Percentiles rank a stretch among this genome's conserved stretches.
Evolutionary conservation across 495 filamentous ascomycete species (phyloP).

Genomic region (Hypoxylon crocopeplum): DNA sequence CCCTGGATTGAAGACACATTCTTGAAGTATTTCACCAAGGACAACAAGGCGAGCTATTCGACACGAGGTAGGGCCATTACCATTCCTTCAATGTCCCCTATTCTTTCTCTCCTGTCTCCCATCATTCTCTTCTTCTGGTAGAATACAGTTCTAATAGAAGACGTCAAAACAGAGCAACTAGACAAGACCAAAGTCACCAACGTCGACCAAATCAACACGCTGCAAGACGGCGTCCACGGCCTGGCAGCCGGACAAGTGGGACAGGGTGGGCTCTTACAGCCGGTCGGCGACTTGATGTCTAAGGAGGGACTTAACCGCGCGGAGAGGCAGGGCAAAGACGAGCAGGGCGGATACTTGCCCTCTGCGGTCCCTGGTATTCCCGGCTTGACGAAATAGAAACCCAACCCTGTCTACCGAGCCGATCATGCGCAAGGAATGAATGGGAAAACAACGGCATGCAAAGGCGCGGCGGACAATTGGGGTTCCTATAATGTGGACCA

Average conservation of each 20-base stretch:
- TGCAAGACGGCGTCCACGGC: constrained; percentile 68
- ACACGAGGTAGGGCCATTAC: constrained; percentile 69
- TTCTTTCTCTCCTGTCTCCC: background rate
- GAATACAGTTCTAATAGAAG: background rate
- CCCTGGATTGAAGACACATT: constrained; percentile 78
- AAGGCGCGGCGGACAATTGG: too few relatives aligned
- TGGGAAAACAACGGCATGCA: too few relatives aligned
- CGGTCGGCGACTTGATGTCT: constrained; percentile 64
- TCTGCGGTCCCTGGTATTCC: too few relatives aligned
- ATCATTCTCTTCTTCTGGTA: background rate
- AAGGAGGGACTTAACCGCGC: constrained; percentile 70
- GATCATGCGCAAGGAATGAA: too few relatives aligned
- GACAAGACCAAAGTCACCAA: constrained; percentile 70
- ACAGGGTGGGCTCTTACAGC: constrained; percentile 65
- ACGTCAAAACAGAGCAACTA: constrained; percentile 59
- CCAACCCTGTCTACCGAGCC: too few relatives aligned
- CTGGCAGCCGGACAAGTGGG: constrained; percentile 66
- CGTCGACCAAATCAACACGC: constrained; percentile 63
- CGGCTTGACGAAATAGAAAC: constrained; percentile 14
- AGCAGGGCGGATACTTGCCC: constrained; percentile 58
- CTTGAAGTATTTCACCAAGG: constrained; percentile 71
- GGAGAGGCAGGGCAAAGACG: constrained; percentile 68
- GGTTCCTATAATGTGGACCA: too few relatives aligned
- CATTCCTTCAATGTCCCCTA: background rate
- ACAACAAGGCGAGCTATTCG: constrained; percentile 73